Conservation (phyloP, 768 basidiomycete species). For the Roridomyces roridus region DNA sequence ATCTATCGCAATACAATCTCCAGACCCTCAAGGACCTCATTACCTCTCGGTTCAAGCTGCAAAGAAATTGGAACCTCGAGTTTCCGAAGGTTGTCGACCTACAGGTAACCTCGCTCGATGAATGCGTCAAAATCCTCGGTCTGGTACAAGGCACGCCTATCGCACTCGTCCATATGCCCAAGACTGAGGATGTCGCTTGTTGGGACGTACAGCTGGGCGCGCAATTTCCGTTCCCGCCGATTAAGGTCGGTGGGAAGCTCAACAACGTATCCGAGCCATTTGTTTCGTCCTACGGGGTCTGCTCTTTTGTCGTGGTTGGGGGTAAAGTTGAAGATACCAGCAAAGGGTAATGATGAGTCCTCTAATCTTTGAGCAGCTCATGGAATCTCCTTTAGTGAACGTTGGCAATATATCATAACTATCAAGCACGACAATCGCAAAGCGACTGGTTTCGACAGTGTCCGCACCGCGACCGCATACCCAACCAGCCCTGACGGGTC, state of each 20-base stretch:
- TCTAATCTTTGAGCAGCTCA: neutral
- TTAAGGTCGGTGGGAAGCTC: constrained; percentile 2
- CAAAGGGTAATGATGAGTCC: neutral
- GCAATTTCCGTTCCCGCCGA: neutral
- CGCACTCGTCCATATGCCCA: neutral
- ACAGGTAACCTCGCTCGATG: neutral
- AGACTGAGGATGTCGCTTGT: neutral
- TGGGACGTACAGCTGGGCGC: constrained; percentile 2
- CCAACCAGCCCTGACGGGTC: neutral
- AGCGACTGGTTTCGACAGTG: neutral
- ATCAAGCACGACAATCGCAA: constrained; percentile 10
- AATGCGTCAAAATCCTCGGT: neutral
- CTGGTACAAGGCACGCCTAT: constrained; percentile 16
- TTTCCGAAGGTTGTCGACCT: neutral
- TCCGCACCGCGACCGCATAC: neutral
- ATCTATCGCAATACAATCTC: neutral
- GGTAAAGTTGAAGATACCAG: neutral
- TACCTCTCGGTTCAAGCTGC: neutral
- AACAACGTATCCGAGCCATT: neutral
- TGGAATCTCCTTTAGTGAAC: neutral
- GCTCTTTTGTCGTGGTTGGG: neutral
- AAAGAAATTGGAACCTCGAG: neutral
- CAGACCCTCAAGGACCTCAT: neutral
- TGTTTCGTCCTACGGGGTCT: neutral
- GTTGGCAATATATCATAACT: constrained; percentile 1